Evolutionary conservation across 2,329 filamentous ascomycete genomes (phyloP).

Genomic region (Penicillium sp.): DNA sequence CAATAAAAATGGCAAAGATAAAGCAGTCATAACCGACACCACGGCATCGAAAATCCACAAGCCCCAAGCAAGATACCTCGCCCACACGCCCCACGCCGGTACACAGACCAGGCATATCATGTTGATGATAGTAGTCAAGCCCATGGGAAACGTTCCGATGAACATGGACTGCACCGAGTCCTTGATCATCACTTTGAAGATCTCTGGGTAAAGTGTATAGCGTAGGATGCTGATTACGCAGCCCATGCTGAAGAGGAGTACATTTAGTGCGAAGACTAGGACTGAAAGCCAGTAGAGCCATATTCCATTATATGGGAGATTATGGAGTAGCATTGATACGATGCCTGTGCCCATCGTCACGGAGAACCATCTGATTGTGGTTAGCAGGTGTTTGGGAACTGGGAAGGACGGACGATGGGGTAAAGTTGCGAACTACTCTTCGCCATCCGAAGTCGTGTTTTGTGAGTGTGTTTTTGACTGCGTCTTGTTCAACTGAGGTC

Average conservation of each 20-base stretch:
- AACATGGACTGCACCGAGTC: conserved; percentile 65
- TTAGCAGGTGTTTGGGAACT: not conserved
- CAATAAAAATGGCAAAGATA: conserved; percentile 56
- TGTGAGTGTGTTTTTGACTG: conserved; percentile 13
- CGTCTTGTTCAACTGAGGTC: not conserved
- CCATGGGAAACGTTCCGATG: conserved; percentile 64
- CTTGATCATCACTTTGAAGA: conserved; percentile 61
- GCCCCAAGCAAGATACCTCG: conserved; percentile 52
- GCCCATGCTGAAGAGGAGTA: conserved; percentile 31
- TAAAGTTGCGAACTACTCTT: conserved; percentile 37
- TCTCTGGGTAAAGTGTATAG: conserved; percentile 61
- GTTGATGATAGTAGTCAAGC: conserved; percentile 62
- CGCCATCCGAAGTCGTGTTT: conserved; percentile 38
- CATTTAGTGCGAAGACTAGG: conserved; percentile 35
- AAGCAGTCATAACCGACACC: conserved; percentile 50
- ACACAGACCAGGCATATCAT: conserved; percentile 59
- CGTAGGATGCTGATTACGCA: conserved; percentile 52
- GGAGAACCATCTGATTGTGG: conserved; percentile 36
- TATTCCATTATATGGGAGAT: conserved; percentile 35
- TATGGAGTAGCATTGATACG: conserved; percentile 37
- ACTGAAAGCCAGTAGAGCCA: conserved; percentile 41
- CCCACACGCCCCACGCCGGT: conserved; percentile 56
- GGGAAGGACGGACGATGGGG: conserved; percentile 38
- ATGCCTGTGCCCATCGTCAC: conserved; percentile 43
- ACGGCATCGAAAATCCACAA: conserved; percentile 56